phyloP scores from a whole-genome alignment of 1,284 basidiomycete species.

The Coriolopsis trogii region DNA sequence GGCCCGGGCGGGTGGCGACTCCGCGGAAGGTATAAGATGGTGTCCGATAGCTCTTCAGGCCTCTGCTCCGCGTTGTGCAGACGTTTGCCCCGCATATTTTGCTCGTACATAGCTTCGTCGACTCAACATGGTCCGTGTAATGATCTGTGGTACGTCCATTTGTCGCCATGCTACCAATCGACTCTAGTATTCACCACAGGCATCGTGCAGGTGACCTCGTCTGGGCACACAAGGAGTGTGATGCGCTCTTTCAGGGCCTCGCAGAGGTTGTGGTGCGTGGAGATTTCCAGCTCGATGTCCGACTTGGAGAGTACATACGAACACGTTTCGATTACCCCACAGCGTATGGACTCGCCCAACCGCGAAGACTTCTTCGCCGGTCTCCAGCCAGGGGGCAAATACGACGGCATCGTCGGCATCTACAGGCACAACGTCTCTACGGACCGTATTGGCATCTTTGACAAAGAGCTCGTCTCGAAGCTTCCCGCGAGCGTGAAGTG shows the following conservation, averaged over 20 bases:
- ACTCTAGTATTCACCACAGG: neutral
- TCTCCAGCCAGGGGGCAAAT: constrained; percentile 70
- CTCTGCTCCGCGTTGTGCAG: no score
- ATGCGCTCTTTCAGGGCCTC: constrained; percentile 64
- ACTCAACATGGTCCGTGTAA: constrained; percentile 20
- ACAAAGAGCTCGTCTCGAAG: constrained; percentile 73
- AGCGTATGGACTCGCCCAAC: constrained; percentile 61
- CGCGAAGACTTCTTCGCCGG: constrained; percentile 72
- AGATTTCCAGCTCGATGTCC: neutral
- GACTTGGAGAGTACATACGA: neutral
- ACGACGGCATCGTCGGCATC: constrained; percentile 74
- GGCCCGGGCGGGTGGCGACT: no score
- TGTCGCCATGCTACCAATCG: neutral
- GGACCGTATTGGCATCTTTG: constrained; percentile 75
- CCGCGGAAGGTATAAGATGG: no score
- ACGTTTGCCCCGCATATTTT: no score
- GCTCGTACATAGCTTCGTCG: no score
- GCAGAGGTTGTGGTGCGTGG: constrained; percentile 76
- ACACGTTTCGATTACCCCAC: neutral
- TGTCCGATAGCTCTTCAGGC: no score
- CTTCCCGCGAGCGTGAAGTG: constrained; percentile 75
- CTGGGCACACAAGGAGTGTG: constrained; percentile 81
- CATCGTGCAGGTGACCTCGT: constrained; percentile 62
- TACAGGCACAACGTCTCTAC: constrained; percentile 77
- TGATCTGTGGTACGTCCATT: constrained; percentile 23